A percentile compares a stretch with the other conserved stretches of the same genome.
These are phyloP conservation scores for Boletus reticulatus DNA, from an alignment of 768 basidiomycete species.

Conservation along the genomic window DNA sequence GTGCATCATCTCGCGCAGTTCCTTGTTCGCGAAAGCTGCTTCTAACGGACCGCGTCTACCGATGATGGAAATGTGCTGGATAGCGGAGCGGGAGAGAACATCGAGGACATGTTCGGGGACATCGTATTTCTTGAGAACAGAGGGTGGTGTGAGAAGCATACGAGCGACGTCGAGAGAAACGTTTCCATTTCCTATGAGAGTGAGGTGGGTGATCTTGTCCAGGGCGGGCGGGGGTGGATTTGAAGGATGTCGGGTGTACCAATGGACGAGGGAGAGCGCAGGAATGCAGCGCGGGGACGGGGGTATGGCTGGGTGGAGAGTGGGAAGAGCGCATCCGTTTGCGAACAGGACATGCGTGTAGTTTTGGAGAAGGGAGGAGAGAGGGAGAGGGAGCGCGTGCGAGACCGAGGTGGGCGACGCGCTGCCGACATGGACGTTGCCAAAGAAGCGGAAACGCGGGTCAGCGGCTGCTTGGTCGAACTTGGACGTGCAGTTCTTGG, in stretches of 20 bases:
- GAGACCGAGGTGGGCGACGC: slow-evolving; percentile 41
- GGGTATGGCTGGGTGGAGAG: slow-evolving; percentile 52
- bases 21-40: slow-evolving; percentile 90
- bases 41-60: slow-evolving; percentile 86
- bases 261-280: slow-evolving; percentile 85
- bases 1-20: slow-evolving; percentile 79
- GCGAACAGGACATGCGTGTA: slow-evolving; percentile 89
- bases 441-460: slow-evolving; percentile 83
- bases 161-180: slow-evolving; percentile 92
- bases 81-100: slow-evolving; percentile 55
- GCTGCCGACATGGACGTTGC: slow-evolving; percentile 70
- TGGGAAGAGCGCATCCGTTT: slow-evolving; percentile 75
- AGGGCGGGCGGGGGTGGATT: slow-evolving; percentile 59
- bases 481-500: slow-evolving; percentile 93
- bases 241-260: slow-evolving; percentile 94
- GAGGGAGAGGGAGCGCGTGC: slow-evolving; percentile 55
- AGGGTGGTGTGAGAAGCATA: slow-evolving; percentile 75
- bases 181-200: slow-evolving; percentile 92
- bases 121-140: slow-evolving; percentile 67
- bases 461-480: slow-evolving; percentile 84
- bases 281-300: slow-evolving; percentile 54
- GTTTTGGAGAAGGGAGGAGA: slow-evolving; percentile 57
- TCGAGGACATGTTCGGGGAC: slow-evolving; percentile 74
- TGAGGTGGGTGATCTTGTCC: slow-evolving; percentile 64
- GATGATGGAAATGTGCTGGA: slow-evolving; percentile 79